Percentiles rank a stretch among this genome's conserved stretches.
Evolutionary conservation across 768 basidiomycete species (phyloP).

Genomic region (Trametes gibbosa): DNA sequence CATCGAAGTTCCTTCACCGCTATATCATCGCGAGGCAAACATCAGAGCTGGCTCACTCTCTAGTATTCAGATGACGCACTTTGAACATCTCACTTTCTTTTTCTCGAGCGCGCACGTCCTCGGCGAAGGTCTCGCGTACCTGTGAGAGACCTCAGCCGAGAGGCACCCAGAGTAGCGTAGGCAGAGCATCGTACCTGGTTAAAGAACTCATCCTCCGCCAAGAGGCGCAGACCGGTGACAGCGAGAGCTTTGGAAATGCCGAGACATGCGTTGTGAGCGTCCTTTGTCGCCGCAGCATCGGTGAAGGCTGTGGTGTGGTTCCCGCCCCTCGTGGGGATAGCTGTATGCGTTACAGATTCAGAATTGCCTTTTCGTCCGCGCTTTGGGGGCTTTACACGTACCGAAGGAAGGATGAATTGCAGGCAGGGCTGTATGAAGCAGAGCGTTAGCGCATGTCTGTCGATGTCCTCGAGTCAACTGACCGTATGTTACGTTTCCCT

Average conservation of each 20-base stretch:
- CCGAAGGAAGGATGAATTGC: conserved; percentile 74
- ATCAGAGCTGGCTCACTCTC: neutral
- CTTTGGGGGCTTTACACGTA: neutral
- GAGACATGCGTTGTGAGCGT: conserved; percentile 65
- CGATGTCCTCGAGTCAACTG: neutral
- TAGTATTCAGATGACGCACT: neutral
- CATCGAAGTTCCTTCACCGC: neutral
- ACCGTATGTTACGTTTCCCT: conserved; percentile 82
- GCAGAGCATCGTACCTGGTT: conserved; percentile 39
- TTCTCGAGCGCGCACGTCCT: conserved; percentile 29
- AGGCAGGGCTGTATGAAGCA: conserved; percentile 45
- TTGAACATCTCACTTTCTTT: neutral
- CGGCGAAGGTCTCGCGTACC: conserved; percentile 50
- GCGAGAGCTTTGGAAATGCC: conserved; percentile 72
- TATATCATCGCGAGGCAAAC: neutral
- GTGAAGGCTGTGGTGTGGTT: conserved; percentile 75
- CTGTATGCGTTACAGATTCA: conserved; percentile 32
- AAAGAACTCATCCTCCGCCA: conserved; percentile 68
- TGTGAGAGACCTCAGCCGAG: conserved; percentile 20
- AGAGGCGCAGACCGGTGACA: conserved; percentile 60
- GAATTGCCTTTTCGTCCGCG: neutral
- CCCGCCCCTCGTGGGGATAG: conserved; percentile 79
- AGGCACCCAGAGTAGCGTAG: neutral
- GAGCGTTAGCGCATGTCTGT: neutral
- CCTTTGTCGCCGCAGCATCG: conserved; percentile 55